phyloP scores from a whole-genome alignment of 108 stramenopile species.

The Skeletonema potamos region DNA sequence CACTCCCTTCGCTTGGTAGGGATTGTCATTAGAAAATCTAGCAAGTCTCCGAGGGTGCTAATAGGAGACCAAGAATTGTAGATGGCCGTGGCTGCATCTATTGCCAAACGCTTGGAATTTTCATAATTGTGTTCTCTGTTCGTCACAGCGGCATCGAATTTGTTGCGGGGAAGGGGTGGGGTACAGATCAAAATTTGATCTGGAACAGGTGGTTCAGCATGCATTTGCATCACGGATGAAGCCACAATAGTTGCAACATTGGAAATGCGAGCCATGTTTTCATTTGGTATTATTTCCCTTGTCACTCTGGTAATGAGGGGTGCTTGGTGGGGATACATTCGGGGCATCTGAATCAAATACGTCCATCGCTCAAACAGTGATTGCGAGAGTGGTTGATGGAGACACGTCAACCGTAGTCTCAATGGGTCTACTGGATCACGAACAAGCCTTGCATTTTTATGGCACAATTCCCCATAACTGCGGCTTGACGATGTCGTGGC shows the following conservation, averaged over 20 bases:
- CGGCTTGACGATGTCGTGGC: background rate
- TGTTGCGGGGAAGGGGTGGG: conserved; percentile 5
- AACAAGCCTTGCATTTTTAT: conserved; percentile 15
- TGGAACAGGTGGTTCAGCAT: conserved; percentile 35
- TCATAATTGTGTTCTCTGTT: conserved; percentile 7
- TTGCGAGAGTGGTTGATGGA: conserved; percentile 13
- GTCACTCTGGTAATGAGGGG: conserved; percentile 53
- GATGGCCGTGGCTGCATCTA: conserved; percentile 41
- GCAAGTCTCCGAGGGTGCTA: conserved; percentile 52
- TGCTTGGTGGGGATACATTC: conserved; percentile 77
- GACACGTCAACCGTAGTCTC: conserved; percentile 41
- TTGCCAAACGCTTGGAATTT: conserved; percentile 12
- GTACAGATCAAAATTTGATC: conserved; percentile 17
- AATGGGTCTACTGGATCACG: conserved; percentile 56
- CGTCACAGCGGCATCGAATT: background rate
- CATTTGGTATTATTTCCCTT: conserved; percentile 23
- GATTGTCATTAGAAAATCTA: conserved; percentile 51
- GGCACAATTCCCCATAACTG: conserved; percentile 20
- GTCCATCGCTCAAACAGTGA: conserved; percentile 33
- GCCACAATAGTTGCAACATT: conserved; percentile 31
- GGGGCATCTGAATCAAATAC: conserved; percentile 60
- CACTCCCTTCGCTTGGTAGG: conserved; percentile 34
- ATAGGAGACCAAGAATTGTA: conserved; percentile 63
- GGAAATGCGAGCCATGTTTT: conserved; percentile 19
- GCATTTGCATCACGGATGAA: conserved; percentile 47